Base-by-base conservation (phyloP, 306 rosid genomes). In the Prinsepia uniflora region DNA sequence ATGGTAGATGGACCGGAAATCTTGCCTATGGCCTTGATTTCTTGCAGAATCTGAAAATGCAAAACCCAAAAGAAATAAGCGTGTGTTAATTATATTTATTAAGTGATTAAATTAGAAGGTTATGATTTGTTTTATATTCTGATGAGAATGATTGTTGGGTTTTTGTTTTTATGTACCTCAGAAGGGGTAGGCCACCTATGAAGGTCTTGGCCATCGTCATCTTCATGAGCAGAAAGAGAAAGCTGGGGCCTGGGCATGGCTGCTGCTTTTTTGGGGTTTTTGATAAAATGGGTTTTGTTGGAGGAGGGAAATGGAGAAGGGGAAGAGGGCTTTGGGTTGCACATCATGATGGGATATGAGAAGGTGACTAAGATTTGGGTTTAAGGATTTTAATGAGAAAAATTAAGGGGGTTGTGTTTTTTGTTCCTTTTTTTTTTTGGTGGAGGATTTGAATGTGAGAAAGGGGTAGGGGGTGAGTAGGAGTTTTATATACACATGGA, bases 1-100 rank as follows among this genome's bases (percentile, higher is more conserved):
- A 89, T 43, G 24, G 93, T 79, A 20, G 96, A 86, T 68, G 99
- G 97, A 5, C 90, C 90, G 20, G 97, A 89, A 76, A 95, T 91
- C 75, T 86, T 91, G 61, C 89, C 96, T 79, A 91, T 81, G 39
- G 85, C 99, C 78, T 81, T 89, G 79, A 95, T 81, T 83, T 95
- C 99, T 62, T 58, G 87, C 10, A 88, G n/a, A 12, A 82, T 88
- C 96, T 95, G 90, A 75, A 40, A 54, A 66, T 59, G 48, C 41
- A 34, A 17, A 6, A 34, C 6, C 30, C 19, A 43, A 54, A 69
- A 20, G 41, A 58, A 58, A 15, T 9, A 59, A 30, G 62, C 39
- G 4, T 22, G 15, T 34, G 11, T 59, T 56, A 59, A 34, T 13
- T 59, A 50, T 24, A 24, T 24, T 59, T 59, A 34, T 59, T 59